These are phyloP conservation scores for Ophiostoma fasciatum DNA, from an alignment of 2,329 filamentous ascomycete species.

Conservation along the genomic window DNA sequence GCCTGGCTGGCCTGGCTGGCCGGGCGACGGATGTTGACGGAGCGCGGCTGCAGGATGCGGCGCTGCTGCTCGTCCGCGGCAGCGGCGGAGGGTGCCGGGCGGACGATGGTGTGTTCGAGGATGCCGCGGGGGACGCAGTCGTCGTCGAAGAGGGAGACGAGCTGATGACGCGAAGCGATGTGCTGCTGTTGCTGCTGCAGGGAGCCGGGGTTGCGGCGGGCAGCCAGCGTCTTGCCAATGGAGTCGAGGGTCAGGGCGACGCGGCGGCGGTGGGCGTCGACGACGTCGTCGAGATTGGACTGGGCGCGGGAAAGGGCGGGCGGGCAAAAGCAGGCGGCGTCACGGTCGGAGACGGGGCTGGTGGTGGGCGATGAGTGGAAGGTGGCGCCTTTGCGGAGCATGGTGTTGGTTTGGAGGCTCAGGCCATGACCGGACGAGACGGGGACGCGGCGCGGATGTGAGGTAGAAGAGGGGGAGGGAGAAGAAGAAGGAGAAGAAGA, in stretches of 20 bases:
- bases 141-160: constrained; percentile 32
- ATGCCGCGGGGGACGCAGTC: constrained; percentile 45
- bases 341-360: constrained; percentile 21
- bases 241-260: constrained; percentile 50
- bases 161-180: too few relatives aligned
- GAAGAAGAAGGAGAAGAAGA: background rate
- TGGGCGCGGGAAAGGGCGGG: constrained; percentile 50
- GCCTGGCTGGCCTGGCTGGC: too few relatives aligned
- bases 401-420: constrained; percentile 38
- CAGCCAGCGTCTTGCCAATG: constrained; percentile 40
- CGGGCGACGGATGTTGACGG: constrained; percentile 31
- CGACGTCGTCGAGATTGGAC: constrained; percentile 55
- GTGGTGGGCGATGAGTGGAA: constrained; percentile 35
- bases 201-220: constrained; percentile 20
- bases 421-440: constrained; percentile 29
- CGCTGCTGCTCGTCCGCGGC: constrained; percentile 26
- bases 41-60: constrained; percentile 36
- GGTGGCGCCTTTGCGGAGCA: constrained; percentile 57
- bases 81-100: constrained; percentile 18
- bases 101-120: constrained; percentile 39
- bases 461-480: constrained; percentile 11
- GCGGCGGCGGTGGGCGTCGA: constrained; percentile 54
- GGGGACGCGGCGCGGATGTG: constrained; percentile 25
- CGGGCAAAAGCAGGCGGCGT: constrained; percentile 26
- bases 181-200: constrained; percentile 20